phyloP scores from a whole-genome alignment of 805 yeast species.

The Yarrowia sp. region DNA sequence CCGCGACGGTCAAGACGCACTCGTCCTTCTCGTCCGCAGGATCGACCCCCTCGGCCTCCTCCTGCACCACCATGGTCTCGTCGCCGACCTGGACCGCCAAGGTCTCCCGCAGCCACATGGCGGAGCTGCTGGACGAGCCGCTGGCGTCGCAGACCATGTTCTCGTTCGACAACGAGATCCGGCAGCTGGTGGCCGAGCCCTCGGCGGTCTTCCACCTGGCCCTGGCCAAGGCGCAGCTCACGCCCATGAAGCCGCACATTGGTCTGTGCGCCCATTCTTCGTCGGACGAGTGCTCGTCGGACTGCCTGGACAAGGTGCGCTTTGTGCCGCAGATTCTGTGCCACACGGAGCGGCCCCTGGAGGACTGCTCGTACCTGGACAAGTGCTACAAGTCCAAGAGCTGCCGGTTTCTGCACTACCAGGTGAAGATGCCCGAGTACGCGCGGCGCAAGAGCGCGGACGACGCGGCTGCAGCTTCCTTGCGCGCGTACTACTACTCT shows the following conservation, averaged over 20 bases:
- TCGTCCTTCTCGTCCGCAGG: constrained; percentile 3
- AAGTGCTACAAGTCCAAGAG: constrained; percentile 83
- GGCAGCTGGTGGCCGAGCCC: constrained; percentile 10
- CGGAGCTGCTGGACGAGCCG: constrained; percentile 18
- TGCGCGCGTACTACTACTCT: constrained; percentile 1
- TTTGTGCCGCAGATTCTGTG: constrained; percentile 38
- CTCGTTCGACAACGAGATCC: constrained; percentile 4
- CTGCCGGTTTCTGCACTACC: constrained; percentile 80
- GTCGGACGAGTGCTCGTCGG: constrained; percentile 27
- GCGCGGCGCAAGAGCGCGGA: not conserved
- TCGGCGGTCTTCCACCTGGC: constrained; percentile 10
- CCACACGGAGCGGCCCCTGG: constrained; percentile 68
- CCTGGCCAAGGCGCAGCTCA: constrained; percentile 20
- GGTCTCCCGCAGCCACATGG: not conserved
- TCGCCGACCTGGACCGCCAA: constrained; percentile 13
- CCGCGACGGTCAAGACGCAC: constrained; percentile 1
- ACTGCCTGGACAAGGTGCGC: constrained; percentile 37
- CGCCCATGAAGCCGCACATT: constrained; percentile 28
- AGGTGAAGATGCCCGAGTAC: constrained; percentile 17
- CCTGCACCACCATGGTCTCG: constrained; percentile 17
- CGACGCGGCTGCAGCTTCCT: not conserved
- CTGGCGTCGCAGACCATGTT: not conserved
- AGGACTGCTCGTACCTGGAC: constrained; percentile 92
- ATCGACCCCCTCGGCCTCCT: not conserved
- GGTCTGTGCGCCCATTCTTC: constrained; percentile 31